These are phyloP conservation scores for Fusarium burgessii DNA, from an alignment of 2,329 filamentous ascomycete species.

Conservation along the genomic window DNA sequence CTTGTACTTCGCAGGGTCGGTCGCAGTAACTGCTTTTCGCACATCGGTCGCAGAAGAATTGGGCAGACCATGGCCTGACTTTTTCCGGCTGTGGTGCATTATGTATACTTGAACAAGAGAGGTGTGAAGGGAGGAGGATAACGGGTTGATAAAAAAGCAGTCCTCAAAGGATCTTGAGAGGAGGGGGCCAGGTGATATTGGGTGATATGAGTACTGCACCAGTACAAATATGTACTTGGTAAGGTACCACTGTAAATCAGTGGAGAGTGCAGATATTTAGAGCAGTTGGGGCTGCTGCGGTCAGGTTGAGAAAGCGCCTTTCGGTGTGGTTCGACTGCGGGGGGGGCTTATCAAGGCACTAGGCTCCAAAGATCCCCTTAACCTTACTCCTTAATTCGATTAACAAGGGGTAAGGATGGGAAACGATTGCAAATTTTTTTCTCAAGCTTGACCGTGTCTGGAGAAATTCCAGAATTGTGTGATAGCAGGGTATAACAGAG, in stretches of 20 bases:
- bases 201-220: slow-evolving; percentile 38
- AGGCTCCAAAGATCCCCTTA: slow-evolving; percentile 40
- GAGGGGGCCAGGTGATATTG: slow-evolving; percentile 34
- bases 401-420: slow-evolving; percentile 30
- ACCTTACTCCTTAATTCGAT: slow-evolving; percentile 43
- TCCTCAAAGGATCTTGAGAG: slow-evolving; percentile 29
- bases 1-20: slow-evolving; percentile 62
- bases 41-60: slow-evolving; percentile 68
- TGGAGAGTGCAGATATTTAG: slow-evolving; percentile 37
- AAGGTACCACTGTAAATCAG: slow-evolving; percentile 36
- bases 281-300: slow-evolving; percentile 33
- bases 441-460: slow-evolving; percentile 38
- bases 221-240: slow-evolving; percentile 37
- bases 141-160: slow-evolving; percentile 24
- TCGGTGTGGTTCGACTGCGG: slow-evolving; percentile 47
- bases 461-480: slow-evolving; percentile 45
- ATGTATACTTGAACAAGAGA: slow-evolving; percentile 13
- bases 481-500: slow-evolving; percentile 44
- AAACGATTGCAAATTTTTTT: slow-evolving; percentile 41
- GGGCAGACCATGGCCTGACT: slow-evolving; percentile 65
- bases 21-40: slow-evolving; percentile 61
- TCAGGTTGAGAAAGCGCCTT: slow-evolving; percentile 34
- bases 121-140: slow-evolving; percentile 10
- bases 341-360: slow-evolving; percentile 40
- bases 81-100: slow-evolving; percentile 70